Evolutionary conservation across 176 grass and related monocot species (phyloP).

Genomic region (Panicum miliaceum): DNA sequence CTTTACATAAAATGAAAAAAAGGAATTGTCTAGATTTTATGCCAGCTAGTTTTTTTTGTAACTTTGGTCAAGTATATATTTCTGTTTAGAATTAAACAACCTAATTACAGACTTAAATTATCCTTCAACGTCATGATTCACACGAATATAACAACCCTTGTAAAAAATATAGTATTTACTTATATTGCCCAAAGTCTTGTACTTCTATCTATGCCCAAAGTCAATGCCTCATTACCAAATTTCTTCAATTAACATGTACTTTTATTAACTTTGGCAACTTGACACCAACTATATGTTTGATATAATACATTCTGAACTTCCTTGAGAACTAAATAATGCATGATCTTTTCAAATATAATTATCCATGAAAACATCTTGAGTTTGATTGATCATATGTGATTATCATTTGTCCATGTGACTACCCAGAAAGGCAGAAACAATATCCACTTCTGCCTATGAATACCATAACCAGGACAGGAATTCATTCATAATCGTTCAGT

Average conservation of each 20-base stretch:
- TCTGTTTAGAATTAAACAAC: neutral
- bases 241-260: neutral
- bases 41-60: neutral
- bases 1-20: neutral
- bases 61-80: neutral
- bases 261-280: neutral
- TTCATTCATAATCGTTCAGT: neutral
- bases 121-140: neutral
- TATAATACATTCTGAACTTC: neutral
- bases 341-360: neutral
- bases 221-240: neutral
- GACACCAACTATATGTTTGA: neutral
- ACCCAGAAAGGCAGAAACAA: neutral
- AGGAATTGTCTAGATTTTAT: neutral
- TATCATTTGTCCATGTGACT: neutral
- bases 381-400: neutral
- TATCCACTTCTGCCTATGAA: neutral
- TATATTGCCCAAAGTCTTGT: neutral
- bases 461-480: conserved; percentile 19
- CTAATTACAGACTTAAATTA: neutral
- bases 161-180: neutral
- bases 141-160: neutral
- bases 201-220: neutral
- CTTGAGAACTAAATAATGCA: neutral
- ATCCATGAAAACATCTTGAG: neutral